phyloP scores from a whole-genome alignment of 2,329 filamentous ascomycete species.

The Microcyclospora pomicola region DNA sequence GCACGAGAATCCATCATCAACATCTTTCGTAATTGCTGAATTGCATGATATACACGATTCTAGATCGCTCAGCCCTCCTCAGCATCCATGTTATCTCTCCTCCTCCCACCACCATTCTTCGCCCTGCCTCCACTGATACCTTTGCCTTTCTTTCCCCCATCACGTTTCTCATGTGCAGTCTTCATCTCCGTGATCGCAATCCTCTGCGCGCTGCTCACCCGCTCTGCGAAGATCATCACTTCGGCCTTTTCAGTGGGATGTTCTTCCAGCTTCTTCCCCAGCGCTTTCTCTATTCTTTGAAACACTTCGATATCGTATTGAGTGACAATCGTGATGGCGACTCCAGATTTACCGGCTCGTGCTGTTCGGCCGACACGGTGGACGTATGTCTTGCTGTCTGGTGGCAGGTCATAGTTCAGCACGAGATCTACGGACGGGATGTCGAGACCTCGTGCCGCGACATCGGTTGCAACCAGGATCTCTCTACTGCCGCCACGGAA shows the following conservation, averaged over 20 bases:
- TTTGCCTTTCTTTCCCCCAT: constrained; percentile 39
- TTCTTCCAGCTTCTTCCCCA: constrained; percentile 62
- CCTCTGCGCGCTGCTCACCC: constrained; percentile 73
- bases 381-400: constrained; percentile 80
- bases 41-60: too few species aligned
- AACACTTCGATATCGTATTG: constrained; percentile 80
- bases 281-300: constrained; percentile 64
- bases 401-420: constrained; percentile 71
- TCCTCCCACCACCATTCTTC: constrained; percentile 40
- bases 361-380: constrained; percentile 82
- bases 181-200: constrained; percentile 72
- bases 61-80: constrained; percentile 44
- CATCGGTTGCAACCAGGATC: constrained; percentile 84
- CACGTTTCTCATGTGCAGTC: constrained; percentile 55
- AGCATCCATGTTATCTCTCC: constrained; percentile 55
- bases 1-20: too few species aligned
- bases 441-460: constrained; percentile 85
- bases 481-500: constrained; percentile 70
- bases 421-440: constrained; percentile 85
- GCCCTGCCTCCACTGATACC: constrained; percentile 33
- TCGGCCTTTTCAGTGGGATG: constrained; percentile 64
- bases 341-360: constrained; percentile 69
- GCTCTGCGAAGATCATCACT: constrained; percentile 64
- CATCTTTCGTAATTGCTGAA: too few species aligned
- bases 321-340: constrained; percentile 68